Base-by-base conservation (phyloP, 2,329 filamentous ascomycete genomes). In the Lachnum nothofagi region DNA sequence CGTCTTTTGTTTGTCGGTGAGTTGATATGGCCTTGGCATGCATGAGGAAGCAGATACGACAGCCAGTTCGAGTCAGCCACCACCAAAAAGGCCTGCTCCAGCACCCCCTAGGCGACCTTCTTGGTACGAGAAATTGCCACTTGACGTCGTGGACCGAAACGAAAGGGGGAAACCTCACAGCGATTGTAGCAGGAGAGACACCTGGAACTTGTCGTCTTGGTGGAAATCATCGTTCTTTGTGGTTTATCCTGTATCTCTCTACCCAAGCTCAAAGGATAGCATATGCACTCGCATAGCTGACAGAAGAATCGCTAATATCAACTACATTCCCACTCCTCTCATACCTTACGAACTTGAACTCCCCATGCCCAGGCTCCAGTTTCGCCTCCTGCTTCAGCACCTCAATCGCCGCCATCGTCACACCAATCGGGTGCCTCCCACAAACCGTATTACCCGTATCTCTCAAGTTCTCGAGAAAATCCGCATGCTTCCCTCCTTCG, bases 271-370 rank as follows among this genome's bases (percentile, higher is more conserved):
- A 64, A 17, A 90, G 63, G 14, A 91, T 75, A 7, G 91, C 89
- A 74, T 93, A 95, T 3, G 90, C 93, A 65, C 91, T 91, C 3
- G 88, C 90, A 68, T 98, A 98, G 70, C 91, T 96, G 44, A 98
- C 93, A 59, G 91, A 96, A 57, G 83, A 93, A 55, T 95, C 88
- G 14, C 65, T 67, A 1, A 84, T 73, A 24, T 75, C 74, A 56
- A 78, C 74, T 3, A 86, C 86, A 66, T 94, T 71, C 51, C 81
- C 83, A 68, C 91, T 98, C 51, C 91, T 80, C 64, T 95, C 84
- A 67, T 98, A 98, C 61, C 86, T 76, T 48, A 95, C 76, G 61
- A 97, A 89, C 59, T 78, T 81, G 68, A 97, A 67, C 42, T 50
- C 60, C 7, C 63, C 64, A 42, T 56, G 60, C 61, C 54, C 42